Conservation (phyloP, 2,329 filamentous ascomycete species). For the Lasiodiplodia sp. region DNA sequence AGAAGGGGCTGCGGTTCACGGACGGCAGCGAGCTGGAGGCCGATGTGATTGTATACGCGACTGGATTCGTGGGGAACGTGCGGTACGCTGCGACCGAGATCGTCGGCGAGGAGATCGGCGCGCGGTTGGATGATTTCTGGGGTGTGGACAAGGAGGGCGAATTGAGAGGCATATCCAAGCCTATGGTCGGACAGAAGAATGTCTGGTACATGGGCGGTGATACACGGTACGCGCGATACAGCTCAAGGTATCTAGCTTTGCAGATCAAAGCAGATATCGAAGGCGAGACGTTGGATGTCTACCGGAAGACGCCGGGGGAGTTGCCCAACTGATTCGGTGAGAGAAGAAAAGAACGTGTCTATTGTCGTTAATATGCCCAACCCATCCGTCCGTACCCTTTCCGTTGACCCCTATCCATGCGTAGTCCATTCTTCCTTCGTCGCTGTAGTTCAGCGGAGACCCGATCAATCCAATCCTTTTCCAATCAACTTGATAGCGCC, state of each 20-base stretch:
- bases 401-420: neutral
- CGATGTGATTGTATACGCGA: slow-evolving; percentile 56
- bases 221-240: slow-evolving; percentile 55
- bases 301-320: slow-evolving; percentile 26
- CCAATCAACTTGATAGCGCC: slow-evolving; percentile 8
- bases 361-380: neutral
- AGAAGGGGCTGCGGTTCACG: slow-evolving; percentile 51
- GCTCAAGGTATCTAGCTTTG: slow-evolving; percentile 54
- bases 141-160: slow-evolving; percentile 57
- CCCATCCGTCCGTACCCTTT: neutral
- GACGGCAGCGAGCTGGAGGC: slow-evolving; percentile 53
- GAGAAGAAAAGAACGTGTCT: neutral
- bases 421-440: neutral
- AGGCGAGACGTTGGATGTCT: slow-evolving; percentile 34
- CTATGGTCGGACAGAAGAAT: slow-evolving; percentile 40
- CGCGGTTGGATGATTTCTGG: slow-evolving; percentile 54
- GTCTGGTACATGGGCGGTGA: slow-evolving; percentile 57
- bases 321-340: neutral
- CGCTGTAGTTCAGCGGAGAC: neutral
- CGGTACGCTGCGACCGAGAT: slow-evolving; percentile 47
- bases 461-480: neutral
- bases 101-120: slow-evolving; percentile 51
- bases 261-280: slow-evolving; percentile 53
- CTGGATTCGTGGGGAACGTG: slow-evolving; percentile 56
- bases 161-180: slow-evolving; percentile 50